phyloP scores from a whole-genome alignment of 129 eudicot genomes.

The Flaveria robusta region DNA sequence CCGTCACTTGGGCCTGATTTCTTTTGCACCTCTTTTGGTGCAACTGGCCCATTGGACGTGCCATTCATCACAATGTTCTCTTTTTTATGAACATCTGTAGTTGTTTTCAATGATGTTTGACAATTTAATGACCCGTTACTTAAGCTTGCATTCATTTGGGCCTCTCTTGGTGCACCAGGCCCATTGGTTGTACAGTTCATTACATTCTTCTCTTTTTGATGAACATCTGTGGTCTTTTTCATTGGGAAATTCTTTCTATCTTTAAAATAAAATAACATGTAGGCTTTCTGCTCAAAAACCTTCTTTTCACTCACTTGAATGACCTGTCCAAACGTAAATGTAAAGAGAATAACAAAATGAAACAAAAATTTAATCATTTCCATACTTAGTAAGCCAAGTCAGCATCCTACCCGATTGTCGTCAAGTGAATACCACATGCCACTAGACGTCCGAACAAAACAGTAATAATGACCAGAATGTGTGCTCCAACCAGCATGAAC shows the following conservation, averaged over 20 bases:
- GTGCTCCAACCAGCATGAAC: constrained; percentile 99
- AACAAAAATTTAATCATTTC: not conserved
- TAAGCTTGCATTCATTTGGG: constrained; percentile 27
- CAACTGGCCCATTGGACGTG: not conserved
- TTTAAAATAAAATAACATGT: constrained; percentile 80
- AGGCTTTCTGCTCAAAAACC: constrained; percentile 94
- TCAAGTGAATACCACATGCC: constrained; percentile 96
- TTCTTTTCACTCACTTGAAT: constrained; percentile 75
- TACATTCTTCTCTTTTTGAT: not conserved
- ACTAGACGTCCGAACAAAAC: constrained; percentile 89
- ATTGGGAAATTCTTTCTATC: constrained; percentile 46
- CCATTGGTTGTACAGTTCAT: constrained; percentile 7
- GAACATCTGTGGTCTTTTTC: not conserved
- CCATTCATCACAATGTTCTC: constrained; percentile 36
- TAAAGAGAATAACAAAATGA: not conserved
- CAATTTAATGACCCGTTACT: constrained; percentile 32
- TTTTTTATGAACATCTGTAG: not conserved
- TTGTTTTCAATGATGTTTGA: constrained; percentile 29
- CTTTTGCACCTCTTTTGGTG: constrained; percentile 8
- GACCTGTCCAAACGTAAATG: constrained; percentile 47
- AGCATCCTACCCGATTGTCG: constrained; percentile 71
- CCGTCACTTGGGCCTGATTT: constrained; percentile 27
- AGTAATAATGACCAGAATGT: constrained; percentile 94
- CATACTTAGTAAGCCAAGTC: not conserved
- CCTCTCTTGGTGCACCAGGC: constrained; percentile 8